These are phyloP conservation scores for Boletellus sp. DNA, from an alignment of 768 basidiomycete species.

Conservation along the genomic window DNA sequence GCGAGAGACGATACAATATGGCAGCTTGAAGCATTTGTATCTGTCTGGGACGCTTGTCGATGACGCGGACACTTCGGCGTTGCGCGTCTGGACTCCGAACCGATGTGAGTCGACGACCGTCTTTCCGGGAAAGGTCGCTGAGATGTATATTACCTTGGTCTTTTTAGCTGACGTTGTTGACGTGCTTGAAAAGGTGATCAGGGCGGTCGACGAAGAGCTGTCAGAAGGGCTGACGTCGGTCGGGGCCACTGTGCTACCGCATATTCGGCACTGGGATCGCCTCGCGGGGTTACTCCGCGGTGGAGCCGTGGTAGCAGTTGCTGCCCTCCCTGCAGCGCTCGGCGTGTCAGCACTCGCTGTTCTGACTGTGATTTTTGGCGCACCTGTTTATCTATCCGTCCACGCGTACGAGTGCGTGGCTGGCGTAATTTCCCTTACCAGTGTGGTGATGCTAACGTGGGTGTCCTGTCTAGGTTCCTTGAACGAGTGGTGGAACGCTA, in stretches of 20 bases:
- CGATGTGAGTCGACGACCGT: constrained; percentile 3
- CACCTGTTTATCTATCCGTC: constrained; percentile 10
- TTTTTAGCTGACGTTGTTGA: constrained; percentile 8
- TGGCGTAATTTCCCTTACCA: not conserved
- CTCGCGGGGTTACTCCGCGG: constrained; percentile 6
- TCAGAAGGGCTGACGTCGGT: constrained; percentile 15
- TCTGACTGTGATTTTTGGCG: constrained; percentile 3
- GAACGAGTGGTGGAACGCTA: not conserved
- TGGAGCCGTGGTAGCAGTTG: not conserved
- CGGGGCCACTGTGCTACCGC: constrained; percentile 17
- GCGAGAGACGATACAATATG: constrained; percentile 7
- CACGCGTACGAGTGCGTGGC: constrained; percentile 10
- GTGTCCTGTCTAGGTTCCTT: not conserved
- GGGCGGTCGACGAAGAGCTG: constrained; percentile 14
- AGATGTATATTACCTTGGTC: not conserved
- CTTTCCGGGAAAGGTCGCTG: not conserved
- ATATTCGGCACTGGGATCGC: constrained; percentile 19
- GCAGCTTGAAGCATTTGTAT: constrained; percentile 15
- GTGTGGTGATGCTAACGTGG: not conserved
- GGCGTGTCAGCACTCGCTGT: constrained; percentile 19
- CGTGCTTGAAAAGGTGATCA: constrained; percentile 21
- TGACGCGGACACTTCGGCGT: constrained; percentile 13
- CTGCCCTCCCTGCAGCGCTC: constrained; percentile 12
- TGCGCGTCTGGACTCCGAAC: constrained; percentile 17
- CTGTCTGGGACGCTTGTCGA: constrained; percentile 15